Percentiles rank a stretch among this genome's conserved stretches.
Evolutionary conservation across 2,329 filamentous ascomycete species (phyloP).

Genomic region (Fusarium poae): DNA sequence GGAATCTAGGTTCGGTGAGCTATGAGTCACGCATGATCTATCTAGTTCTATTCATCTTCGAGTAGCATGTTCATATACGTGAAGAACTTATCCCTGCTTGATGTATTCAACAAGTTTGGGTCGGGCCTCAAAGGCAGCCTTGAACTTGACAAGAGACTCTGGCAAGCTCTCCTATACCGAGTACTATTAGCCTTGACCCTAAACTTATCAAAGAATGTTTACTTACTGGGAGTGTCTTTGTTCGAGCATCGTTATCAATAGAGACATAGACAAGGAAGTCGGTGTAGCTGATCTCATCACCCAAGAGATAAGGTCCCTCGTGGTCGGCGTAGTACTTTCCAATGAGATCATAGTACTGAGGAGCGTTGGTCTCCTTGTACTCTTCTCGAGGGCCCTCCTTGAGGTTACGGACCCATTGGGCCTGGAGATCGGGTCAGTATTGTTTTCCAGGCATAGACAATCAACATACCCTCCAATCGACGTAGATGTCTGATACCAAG

Average conservation of each 20-base stretch:
- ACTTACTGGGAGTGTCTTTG: conserved; percentile 54
- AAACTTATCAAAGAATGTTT: rapidly evolving
- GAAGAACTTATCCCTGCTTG: background rate
- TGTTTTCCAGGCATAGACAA: rapidly evolving
- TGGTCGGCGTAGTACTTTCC: conserved; percentile 50
- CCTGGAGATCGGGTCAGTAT: conserved; percentile 10
- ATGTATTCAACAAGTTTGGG: conserved; percentile 3
- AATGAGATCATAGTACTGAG: conserved; percentile 51
- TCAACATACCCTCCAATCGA: conserved; percentile 56
- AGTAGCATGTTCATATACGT: background rate
- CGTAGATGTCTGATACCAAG: conserved; percentile 55
- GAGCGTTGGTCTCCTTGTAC: conserved; percentile 50
- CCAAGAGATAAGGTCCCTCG: conserved; percentile 54
- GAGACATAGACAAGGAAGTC: conserved; percentile 58
- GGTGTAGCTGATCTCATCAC: conserved; percentile 54
- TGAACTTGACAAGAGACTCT: conserved; percentile 11
- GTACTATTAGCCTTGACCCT: rapidly evolving
- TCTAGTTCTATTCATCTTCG: background rate
- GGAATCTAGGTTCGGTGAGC: no score
- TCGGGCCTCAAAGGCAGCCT: conserved; percentile 12
- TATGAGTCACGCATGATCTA: background rate
- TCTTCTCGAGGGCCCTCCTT: conserved; percentile 36
- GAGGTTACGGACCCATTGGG: conserved; percentile 49
- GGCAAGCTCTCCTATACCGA: conserved; percentile 2
- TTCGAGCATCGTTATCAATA: conserved; percentile 54